phyloP scores from a whole-genome alignment of 2,329 filamentous ascomycete genomes.

The Cercospora sp. region DNA sequence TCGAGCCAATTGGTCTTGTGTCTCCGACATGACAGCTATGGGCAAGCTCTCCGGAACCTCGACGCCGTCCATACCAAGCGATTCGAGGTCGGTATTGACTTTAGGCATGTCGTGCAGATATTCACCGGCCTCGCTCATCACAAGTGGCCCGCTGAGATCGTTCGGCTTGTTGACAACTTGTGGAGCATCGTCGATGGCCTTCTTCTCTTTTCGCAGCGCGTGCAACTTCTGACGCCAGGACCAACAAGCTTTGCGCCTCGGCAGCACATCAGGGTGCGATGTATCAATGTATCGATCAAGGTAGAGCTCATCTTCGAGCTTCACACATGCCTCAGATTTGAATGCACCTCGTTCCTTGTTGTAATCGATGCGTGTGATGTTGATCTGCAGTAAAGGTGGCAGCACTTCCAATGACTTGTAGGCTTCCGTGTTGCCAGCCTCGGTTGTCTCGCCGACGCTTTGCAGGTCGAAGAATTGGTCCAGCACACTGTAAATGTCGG shows the following conservation, averaged over 20 bases:
- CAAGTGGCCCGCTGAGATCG: conserved; percentile 34
- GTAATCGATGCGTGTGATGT: conserved; percentile 79
- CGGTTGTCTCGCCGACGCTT: conserved; percentile 61
- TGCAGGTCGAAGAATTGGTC: conserved; percentile 83
- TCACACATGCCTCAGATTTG: conserved; percentile 77
- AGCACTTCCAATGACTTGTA: conserved; percentile 64
- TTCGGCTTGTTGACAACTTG: conserved; percentile 16
- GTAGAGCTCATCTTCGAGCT: conserved; percentile 78
- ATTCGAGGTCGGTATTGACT: conserved; percentile 42
- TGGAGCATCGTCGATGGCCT: conserved; percentile 28
- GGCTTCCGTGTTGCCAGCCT: conserved; percentile 56
- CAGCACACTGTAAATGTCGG: conserved; percentile 78
- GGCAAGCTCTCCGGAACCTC: conserved; percentile 47
- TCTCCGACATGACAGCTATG: conserved; percentile 48
- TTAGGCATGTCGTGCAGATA: conserved; percentile 48
- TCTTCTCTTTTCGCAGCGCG: conserved; percentile 35
- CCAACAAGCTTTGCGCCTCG: conserved; percentile 71
- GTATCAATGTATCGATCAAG: conserved; percentile 84
- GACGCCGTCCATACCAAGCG: conserved; percentile 42
- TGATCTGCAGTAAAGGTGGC: conserved; percentile 86
- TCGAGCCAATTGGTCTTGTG: conserved; percentile 49
- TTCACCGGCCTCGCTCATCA: conserved; percentile 39
- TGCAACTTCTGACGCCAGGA: conserved; percentile 65
- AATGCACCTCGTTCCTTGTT: conserved; percentile 60
- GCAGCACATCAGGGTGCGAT: conserved; percentile 61